These are phyloP conservation scores for Ogataea polymorpha DNA, from an alignment of 805 yeast species.

Conservation along the genomic window DNA sequence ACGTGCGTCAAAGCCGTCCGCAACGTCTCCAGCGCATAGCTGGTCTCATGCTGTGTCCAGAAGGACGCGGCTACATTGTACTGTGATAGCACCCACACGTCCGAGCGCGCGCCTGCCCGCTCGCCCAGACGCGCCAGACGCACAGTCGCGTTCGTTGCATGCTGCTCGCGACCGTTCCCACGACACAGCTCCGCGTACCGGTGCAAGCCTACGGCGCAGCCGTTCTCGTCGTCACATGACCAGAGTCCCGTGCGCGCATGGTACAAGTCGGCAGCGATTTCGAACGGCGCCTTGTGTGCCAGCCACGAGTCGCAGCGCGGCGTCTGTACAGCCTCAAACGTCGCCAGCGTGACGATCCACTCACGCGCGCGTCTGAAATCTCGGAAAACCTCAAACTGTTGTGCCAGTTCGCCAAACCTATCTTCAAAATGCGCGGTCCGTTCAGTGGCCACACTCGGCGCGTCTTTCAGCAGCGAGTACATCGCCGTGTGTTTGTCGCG, in stretches of 20 bases:
- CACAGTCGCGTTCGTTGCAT: conserved; percentile 48
- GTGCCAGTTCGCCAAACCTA: not conserved
- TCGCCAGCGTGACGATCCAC: conserved; percentile 5
- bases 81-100: conserved; percentile 23
- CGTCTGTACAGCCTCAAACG: conserved; percentile 9
- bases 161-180: conserved; percentile 40
- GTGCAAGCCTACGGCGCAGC: conserved; percentile 34
- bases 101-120: conserved; percentile 9
- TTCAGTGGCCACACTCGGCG: not conserved
- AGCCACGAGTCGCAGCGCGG: conserved; percentile 20
- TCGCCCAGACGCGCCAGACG: conserved; percentile 39
- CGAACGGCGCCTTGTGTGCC: not conserved
- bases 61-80: conserved; percentile 57
- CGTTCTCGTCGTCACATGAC: not conserved
- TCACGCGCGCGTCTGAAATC: not conserved
- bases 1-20: conserved; percentile 28
- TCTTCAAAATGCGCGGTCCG: not conserved
- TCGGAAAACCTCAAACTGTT: not conserved
- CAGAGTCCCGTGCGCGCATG: not conserved
- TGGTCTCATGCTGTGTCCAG: conserved; percentile 57
- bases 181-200: conserved; percentile 43
- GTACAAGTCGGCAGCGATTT: not conserved
- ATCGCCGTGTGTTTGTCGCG: conserved; percentile 43
- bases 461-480: conserved; percentile 48
- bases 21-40: conserved; percentile 55